Base-by-base conservation (phyloP, 2,329 filamentous ascomycete species). In the Aspergillus versicolor region DNA sequence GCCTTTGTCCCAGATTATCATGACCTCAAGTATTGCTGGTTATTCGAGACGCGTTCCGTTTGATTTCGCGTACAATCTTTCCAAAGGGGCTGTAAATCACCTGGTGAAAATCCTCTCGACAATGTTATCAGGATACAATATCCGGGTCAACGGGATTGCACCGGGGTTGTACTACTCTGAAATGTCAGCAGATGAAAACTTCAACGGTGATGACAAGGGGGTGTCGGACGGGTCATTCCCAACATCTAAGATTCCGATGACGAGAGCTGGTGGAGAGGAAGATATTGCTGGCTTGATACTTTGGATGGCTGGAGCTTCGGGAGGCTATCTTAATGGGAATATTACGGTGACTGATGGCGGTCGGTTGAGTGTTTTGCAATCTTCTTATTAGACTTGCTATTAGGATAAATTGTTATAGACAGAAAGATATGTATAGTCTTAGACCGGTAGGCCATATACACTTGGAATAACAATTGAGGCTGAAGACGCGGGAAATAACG, bases 241-340 rank as follows among this genome's bases (percentile, higher is more conserved):
- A 13, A 79, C 73, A 59, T 72, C 72, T 1, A 69, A 77, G 50
- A 77, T 87, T 43, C 87, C 87, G 0, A 73, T 85, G n/a, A 81
- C 81, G 41, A 77, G 87, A 45, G 78, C 82, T 59, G 87, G 87
- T 1, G 79, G 82, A 41, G 80, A 84, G 57, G 73, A 84, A 63
- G 87, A 89, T 65, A 84, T 90, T 77, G 84, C 81, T 1, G 86
- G 87, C 1, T 77, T 84, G 47, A 80, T 90, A 24, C 68, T 91
- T 50, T 90, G 86, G 75, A 76, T 90, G 67, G 84, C 83, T 3
- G 85, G 84, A 48, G 75, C 81, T 60, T 86, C 86, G 3, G 88
- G 88, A 1, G 83, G 82, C 3, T 90, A 88, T 69, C 76, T 83
- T 63, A 89, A 89, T 69, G 88, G 87, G 2, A 81, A 81, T 58